These are phyloP conservation scores for Leccinum griseonigrum DNA, from an alignment of 1,284 basidiomycete species.

Conservation along the genomic window DNA sequence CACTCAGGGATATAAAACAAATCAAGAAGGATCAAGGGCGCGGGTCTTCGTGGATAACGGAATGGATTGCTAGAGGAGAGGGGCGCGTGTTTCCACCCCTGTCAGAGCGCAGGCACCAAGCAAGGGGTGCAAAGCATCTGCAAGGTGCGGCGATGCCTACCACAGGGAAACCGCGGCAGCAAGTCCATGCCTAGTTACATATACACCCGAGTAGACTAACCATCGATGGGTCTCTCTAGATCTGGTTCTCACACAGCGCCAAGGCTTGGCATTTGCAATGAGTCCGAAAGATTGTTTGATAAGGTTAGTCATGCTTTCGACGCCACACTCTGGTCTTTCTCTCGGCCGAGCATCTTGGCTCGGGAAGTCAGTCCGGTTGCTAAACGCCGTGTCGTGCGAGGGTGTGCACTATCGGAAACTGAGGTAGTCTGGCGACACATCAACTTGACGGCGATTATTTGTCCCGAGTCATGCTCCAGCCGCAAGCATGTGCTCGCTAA, in stretches of 20 bases:
- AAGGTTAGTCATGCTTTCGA: neutral
- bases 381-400: neutral
- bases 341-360: neutral
- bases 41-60: constrained; percentile 29
- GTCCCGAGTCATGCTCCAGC: neutral
- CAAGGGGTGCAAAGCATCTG: constrained; percentile 6
- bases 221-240: neutral
- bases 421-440: constrained; percentile 1
- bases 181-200: constrained; percentile 9
- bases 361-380: neutral
- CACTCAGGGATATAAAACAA: constrained; percentile 40
- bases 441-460: neutral
- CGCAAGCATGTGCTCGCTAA: too few species aligned
- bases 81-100: constrained; percentile 21
- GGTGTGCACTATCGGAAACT: constrained; percentile 4
- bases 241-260: neutral
- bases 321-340: neutral
- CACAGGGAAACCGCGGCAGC: neutral
- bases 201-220: neutral
- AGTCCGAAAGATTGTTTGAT: neutral
- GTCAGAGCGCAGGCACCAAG: constrained; percentile 16
- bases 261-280: neutral
- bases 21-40: constrained; percentile 29
- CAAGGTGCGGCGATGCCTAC: constrained; percentile 2
- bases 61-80: constrained; percentile 28